A percentile compares a stretch with the other conserved stretches of the same genome.
Conservation (phyloP, 164 flowering plant species). For the Tetracentron sinense region DNA sequence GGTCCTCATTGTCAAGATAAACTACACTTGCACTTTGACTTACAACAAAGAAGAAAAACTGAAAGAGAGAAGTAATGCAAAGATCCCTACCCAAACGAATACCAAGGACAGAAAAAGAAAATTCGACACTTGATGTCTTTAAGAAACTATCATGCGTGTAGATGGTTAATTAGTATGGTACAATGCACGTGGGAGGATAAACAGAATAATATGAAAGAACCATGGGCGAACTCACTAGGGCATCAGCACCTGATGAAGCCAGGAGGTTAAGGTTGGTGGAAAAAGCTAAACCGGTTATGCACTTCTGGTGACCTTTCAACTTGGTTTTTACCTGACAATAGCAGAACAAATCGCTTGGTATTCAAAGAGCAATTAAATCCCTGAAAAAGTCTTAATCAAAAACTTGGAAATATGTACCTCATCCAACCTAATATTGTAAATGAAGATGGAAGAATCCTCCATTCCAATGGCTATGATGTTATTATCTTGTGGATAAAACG, state of each 20-base stretch:
- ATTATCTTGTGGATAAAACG: conserved; percentile 96
- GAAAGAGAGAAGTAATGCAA: too few species aligned
- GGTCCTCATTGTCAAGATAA: too few species aligned
- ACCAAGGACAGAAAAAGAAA: not conserved
- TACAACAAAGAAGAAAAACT: not conserved
- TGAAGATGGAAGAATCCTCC: conserved; percentile 90
- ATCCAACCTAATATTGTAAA: conserved; percentile 83
- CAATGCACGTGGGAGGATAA: not conserved
- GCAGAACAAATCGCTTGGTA: not conserved
- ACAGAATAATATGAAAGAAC: not conserved
- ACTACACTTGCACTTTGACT: not conserved
- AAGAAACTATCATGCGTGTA: not conserved
- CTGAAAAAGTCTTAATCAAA: not conserved
- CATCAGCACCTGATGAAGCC: conserved; percentile 95
- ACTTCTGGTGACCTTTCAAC: conserved; percentile 86
- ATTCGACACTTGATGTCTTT: not conserved
- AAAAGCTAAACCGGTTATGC: conserved; percentile 84
- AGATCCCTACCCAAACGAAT: not conserved
- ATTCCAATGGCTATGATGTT: conserved; percentile 93
- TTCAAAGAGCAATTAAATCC: not conserved
- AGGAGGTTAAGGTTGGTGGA: conserved; percentile 68
- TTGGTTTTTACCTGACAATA: conserved; percentile 64
- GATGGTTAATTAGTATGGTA: not conserved
- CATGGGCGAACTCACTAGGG: conserved; percentile 49
- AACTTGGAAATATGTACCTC: conserved; percentile 47